Conservation (phyloP, 306 rosid genomes). For the Quercus gilva region DNA sequence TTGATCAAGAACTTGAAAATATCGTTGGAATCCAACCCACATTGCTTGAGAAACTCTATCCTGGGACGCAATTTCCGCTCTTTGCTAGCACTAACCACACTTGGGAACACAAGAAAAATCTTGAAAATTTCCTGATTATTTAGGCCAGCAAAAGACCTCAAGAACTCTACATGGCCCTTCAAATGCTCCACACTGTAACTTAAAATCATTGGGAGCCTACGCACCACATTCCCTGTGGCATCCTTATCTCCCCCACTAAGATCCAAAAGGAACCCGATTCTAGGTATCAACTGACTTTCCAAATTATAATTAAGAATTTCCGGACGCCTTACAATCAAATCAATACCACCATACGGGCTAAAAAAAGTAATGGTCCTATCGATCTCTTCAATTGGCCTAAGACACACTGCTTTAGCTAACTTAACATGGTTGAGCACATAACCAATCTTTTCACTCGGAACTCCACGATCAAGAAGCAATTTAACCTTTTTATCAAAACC, state of each 20-base stretch:
- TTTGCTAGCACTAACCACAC: constrained; percentile 57
- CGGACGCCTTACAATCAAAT: constrained; percentile 57
- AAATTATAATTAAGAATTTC: constrained; percentile 51
- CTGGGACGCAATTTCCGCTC: constrained; percentile 78
- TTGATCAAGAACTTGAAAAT: constrained; percentile 66
- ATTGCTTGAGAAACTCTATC: constrained; percentile 67
- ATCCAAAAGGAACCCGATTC: constrained; percentile 35
- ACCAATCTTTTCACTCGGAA: constrained; percentile 46
- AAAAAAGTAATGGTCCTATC: constrained; percentile 40
- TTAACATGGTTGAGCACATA: constrained; percentile 57
- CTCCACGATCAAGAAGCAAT: constrained; percentile 46
- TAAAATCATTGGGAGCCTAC: constrained; percentile 52
- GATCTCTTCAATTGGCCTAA: constrained; percentile 55
- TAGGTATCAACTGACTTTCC: constrained; percentile 57
- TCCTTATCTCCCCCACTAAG: constrained; percentile 61
- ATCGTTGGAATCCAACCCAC: constrained; percentile 57
- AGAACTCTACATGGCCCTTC: constrained; percentile 46
- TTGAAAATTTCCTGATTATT: constrained; percentile 55
- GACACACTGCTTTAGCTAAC: constrained; percentile 55
- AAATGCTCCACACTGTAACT: constrained; percentile 55
- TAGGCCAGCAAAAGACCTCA: constrained; percentile 61
- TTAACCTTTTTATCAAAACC: constrained; percentile 56
- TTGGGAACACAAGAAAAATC: constrained; percentile 52
- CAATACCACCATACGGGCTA: constrained; percentile 51
- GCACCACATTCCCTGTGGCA: constrained; percentile 39